These are phyloP conservation scores for Anisodus tanguticus DNA, from an alignment of 257 asterid genomes.

Conservation along the genomic window DNA sequence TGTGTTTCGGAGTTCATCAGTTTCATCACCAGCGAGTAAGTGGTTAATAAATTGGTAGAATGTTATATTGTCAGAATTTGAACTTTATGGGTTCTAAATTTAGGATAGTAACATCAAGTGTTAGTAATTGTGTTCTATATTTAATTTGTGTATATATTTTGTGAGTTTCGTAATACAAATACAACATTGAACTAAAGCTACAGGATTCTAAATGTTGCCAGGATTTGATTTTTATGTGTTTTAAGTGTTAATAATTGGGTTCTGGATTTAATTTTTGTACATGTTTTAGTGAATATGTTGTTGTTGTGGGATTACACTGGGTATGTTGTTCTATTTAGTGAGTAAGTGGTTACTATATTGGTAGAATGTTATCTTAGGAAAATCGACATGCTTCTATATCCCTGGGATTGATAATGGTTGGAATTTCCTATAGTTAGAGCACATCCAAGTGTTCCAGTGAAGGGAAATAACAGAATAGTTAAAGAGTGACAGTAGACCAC, in stretches of 20 bases:
- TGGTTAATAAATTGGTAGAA: neutral
- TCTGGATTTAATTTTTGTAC: too few relatives aligned
- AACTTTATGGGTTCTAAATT: neutral
- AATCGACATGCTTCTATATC: too few relatives aligned
- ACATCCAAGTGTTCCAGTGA: neutral
- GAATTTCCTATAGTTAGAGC: too few relatives aligned
- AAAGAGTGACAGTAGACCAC: neutral
- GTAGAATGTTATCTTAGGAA: too few relatives aligned
- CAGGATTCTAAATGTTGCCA: neutral
- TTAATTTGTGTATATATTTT: neutral
- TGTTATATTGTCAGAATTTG: neutral
- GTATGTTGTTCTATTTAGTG: too few relatives aligned
- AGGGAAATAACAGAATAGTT: neutral
- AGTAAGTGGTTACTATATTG: too few relatives aligned
- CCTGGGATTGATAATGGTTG: too few relatives aligned
- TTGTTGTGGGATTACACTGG: too few relatives aligned
- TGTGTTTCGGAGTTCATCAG: conserved; percentile 80
- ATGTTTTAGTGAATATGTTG: too few relatives aligned
- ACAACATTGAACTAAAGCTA: neutral
- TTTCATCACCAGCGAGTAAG: conserved; percentile 80
- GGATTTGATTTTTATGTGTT: too few relatives aligned
- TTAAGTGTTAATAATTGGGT: too few relatives aligned
- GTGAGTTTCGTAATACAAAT: neutral
- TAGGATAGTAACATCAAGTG: neutral
- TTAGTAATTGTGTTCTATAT: neutral